Evolutionary conservation across 768 basidiomycete genomes (phyloP).

Genomic region (Boletus barrowsii): DNA sequence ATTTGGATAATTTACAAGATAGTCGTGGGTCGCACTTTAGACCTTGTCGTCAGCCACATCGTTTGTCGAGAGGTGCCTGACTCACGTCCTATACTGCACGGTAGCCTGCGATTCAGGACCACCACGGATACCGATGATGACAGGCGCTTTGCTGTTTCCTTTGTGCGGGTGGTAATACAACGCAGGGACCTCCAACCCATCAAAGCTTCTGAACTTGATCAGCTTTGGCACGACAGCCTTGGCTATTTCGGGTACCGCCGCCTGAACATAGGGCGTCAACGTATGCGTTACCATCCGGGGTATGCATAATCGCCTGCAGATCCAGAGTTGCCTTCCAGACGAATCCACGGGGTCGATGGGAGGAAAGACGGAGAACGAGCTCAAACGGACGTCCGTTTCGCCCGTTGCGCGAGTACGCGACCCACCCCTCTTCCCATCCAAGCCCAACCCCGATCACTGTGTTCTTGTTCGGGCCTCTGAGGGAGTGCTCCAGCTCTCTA

Average conservation of each 20-base stretch:
- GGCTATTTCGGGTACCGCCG: slow-evolving; percentile 26
- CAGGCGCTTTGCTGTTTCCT: slow-evolving; percentile 28
- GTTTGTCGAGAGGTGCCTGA: background rate
- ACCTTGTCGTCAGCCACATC: slow-evolving; percentile 1
- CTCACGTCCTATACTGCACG: slow-evolving; percentile 32
- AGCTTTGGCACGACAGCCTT: slow-evolving; percentile 31
- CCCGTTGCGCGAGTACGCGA: slow-evolving; percentile 30
- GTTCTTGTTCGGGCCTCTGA: slow-evolving; percentile 28
- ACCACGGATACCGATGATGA: slow-evolving; percentile 39
- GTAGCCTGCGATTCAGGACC: slow-evolving; percentile 39
- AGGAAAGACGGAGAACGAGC: slow-evolving; percentile 31
- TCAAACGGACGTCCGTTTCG: slow-evolving; percentile 34
- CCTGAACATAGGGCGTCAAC: slow-evolving; percentile 33
- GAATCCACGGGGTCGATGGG: slow-evolving; percentile 30
- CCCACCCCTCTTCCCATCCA: slow-evolving; percentile 31
- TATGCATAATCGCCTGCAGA: slow-evolving; percentile 18
- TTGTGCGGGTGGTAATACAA: slow-evolving; percentile 40
- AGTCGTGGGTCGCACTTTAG: slow-evolving; percentile 34
- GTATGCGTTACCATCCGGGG: slow-evolving; percentile 27
- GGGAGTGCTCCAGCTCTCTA: slow-evolving; percentile 37
- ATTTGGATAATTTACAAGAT: slow-evolving; percentile 43
- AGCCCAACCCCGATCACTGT: slow-evolving; percentile 32
- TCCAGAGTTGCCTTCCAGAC: slow-evolving; percentile 31
- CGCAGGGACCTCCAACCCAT: slow-evolving; percentile 38
- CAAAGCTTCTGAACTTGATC: slow-evolving; percentile 41